A percentile compares a stretch with the other conserved stretches of the same genome.
These are phyloP conservation scores for Sphagnum tenellum DNA, from an alignment of 225 moss, liverwort and hornwort genomes.

Conservation along the genomic window DNA sequence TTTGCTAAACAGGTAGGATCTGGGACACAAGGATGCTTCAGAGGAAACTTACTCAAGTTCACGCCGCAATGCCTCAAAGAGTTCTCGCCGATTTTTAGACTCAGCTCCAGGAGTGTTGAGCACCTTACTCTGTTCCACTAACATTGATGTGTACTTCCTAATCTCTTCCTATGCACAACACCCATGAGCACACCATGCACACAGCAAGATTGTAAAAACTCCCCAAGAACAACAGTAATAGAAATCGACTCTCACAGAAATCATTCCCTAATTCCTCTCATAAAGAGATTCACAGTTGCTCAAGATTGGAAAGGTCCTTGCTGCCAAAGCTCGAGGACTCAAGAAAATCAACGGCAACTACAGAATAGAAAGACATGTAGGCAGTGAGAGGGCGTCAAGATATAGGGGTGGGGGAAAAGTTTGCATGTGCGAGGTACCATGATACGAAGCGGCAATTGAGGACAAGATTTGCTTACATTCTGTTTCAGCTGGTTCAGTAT, in stretches of 20 bases:
- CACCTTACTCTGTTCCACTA: conserved; percentile 63
- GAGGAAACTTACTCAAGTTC: conserved; percentile 51
- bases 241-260: not conserved
- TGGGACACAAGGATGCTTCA: no score
- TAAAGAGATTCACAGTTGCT: not conserved
- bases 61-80: conserved; percentile 74
- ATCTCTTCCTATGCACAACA: conserved; percentile 56
- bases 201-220: not conserved
- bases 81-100: conserved; percentile 60
- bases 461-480: conserved; percentile 37
- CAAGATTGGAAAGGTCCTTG: not conserved
- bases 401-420: no score
- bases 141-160: conserved; percentile 45
- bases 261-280: not conserved
- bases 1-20: no score
- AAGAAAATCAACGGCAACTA: not conserved
- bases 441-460: no score
- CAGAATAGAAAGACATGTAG: no score
- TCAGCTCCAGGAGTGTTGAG: conserved; percentile 62
- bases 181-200: not conserved
- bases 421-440: no score
- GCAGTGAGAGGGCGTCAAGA: no score
- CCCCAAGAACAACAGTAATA: no score
- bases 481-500: conserved; percentile 60
- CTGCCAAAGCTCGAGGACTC: not conserved